phyloP scores from a whole-genome alignment of 768 basidiomycete genomes.

The Russula earlei region DNA sequence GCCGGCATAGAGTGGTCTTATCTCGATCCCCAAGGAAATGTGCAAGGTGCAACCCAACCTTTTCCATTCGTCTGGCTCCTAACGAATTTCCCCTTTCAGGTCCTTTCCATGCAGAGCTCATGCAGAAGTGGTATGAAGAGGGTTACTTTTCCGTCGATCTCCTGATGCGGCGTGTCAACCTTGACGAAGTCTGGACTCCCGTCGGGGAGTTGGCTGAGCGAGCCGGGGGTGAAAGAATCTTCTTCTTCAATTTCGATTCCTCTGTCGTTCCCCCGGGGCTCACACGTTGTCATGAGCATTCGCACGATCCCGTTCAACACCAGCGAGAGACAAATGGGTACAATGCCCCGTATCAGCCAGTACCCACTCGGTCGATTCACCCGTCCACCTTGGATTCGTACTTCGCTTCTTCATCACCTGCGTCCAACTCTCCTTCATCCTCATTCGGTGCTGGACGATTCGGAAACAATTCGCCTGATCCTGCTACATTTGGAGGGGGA shows the following conservation, averaged over 20 bases:
- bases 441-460: constrained; percentile 58
- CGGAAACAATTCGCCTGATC: constrained; percentile 61
- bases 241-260: constrained; percentile 43
- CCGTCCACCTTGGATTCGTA: constrained; percentile 60
- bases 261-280: constrained; percentile 45
- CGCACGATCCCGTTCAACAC: constrained; percentile 34
- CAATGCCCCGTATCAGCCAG: constrained; percentile 56
- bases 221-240: constrained; percentile 49
- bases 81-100: constrained; percentile 36
- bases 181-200: constrained; percentile 60
- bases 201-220: constrained; percentile 50
- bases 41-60: constrained; percentile 57
- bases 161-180: constrained; percentile 70
- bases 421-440: constrained; percentile 64
- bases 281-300: constrained; percentile 39
- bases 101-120: constrained; percentile 77
- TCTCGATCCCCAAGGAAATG: constrained; percentile 81
- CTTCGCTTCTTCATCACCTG: constrained; percentile 41
- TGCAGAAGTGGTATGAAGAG: constrained; percentile 93
- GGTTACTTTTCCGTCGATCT: constrained; percentile 81
- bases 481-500: constrained; percentile 44
- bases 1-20: constrained; percentile 80
- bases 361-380: constrained; percentile 50
- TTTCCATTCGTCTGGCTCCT: background rate
- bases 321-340: constrained; percentile 32